Evolutionary conservation across 202 grass and related monocot genomes (phyloP).

Genomic region (Elaeis oleifera): DNA sequence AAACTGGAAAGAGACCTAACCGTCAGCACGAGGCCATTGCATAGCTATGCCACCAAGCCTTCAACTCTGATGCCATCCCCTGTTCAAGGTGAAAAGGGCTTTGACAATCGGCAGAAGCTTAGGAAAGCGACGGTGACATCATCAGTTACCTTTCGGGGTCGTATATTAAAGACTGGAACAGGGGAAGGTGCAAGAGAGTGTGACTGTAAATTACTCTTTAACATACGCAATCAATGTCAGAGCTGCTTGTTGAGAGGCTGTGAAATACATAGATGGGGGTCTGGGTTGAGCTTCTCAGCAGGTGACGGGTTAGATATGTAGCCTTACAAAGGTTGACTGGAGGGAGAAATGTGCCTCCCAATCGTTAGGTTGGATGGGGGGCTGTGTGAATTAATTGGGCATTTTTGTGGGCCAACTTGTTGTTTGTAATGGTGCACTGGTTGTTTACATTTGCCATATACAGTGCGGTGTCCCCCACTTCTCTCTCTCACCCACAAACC

Average conservation of each 20-base stretch:
- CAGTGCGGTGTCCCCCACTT: slow-evolving; percentile 2
- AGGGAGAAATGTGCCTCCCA: not conserved
- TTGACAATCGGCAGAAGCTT: slow-evolving; percentile 78
- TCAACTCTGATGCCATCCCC: slow-evolving; percentile 35
- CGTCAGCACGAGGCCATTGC: slow-evolving; percentile 35
- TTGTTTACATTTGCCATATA: not conserved
- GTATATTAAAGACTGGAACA: slow-evolving; percentile 57
- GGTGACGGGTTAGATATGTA: not conserved
- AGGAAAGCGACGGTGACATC: slow-evolving; percentile 77
- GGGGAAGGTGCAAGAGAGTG: slow-evolving; percentile 76
- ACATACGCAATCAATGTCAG: not conserved
- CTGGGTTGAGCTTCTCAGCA: not conserved
- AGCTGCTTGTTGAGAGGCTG: not conserved
- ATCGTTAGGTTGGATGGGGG: not conserved
- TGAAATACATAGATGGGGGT: not conserved
- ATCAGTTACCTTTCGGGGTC: slow-evolving; percentile 32
- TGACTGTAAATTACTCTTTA: slow-evolving; percentile 59
- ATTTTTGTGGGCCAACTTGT: not conserved
- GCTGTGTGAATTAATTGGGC: slow-evolving; percentile 1
- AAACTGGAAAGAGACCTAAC: slow-evolving; percentile 37
- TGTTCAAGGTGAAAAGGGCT: slow-evolving; percentile 54
- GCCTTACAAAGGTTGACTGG: slow-evolving; percentile 2
- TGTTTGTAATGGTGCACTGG: not conserved
- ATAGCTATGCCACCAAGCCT: slow-evolving; percentile 39
- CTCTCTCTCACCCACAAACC: not conserved